Percentiles rank a stretch among this genome's conserved stretches.
Conservation (phyloP, 2,329 filamentous ascomycete species). For the Pseudocercospora macadamiae region DNA sequence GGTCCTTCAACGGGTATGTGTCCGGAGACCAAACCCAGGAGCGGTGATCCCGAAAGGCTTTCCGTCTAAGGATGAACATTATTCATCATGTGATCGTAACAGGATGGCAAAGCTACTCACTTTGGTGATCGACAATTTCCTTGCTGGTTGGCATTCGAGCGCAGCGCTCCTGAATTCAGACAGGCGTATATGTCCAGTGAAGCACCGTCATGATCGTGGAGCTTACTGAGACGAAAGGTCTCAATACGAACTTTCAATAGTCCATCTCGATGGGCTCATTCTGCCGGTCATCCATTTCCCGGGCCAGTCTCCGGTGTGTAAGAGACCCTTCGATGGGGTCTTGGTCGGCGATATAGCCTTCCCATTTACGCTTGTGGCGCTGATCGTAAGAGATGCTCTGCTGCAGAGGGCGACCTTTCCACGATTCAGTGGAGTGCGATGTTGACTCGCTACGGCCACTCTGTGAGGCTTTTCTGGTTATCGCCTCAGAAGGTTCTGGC, state of each 20-base stretch:
- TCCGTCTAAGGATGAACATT: conserved; percentile 45
- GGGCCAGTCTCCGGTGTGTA: conserved; percentile 50
- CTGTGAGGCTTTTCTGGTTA: conserved; percentile 19
- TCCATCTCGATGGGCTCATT: conserved; percentile 49
- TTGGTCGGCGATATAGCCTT: conserved; percentile 40
- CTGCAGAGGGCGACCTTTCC: conserved; percentile 18
- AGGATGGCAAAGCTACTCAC: neutral
- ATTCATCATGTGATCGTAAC: conserved; percentile 38
- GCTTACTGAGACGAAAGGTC: no score
- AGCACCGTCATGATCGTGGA: no score
- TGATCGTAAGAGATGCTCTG: conserved; percentile 36
- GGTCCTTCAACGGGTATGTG: conserved; percentile 32
- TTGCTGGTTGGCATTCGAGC: neutral
- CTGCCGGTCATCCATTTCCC: conserved; percentile 48
- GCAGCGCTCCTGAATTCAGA: no score
- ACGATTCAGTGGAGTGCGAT: conserved; percentile 16
- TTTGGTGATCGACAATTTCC: neutral
- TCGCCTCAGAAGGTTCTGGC: conserved; percentile 2
- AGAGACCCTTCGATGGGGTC: conserved; percentile 41
- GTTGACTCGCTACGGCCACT: conserved; percentile 28
- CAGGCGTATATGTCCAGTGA: no score
- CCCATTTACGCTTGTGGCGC: conserved; percentile 41
- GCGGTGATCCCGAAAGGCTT: conserved; percentile 26
- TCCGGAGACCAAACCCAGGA: conserved; percentile 32
- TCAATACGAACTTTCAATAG: conserved; percentile 46